Evolutionary conservation across 495 filamentous ascomycete species (phyloP), one percentile per base, ranked within the genome.

Genomic region (Penicillium lividum): DNA sequence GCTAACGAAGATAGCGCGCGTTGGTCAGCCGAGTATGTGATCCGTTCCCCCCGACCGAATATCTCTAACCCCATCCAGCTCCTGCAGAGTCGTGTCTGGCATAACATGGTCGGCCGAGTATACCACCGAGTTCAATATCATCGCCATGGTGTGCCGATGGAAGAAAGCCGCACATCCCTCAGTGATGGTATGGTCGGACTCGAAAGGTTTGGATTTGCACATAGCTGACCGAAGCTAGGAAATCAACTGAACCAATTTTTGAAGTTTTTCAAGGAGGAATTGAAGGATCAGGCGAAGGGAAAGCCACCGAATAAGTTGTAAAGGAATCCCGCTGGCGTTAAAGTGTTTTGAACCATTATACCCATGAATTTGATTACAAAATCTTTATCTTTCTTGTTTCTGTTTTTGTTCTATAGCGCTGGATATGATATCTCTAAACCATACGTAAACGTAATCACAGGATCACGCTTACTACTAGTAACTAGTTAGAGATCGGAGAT

Each of bases 1-100:
- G 38, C 18, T 61, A 47, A 60, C 29, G 4, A 29, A 16, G 9
- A 22, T 31, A 38, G 38, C 34, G 51, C 25, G 51, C 51, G 77
- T 65, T 77, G 44, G 73, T 70, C 49, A 58, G 63, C 58, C 70
- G 75, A 63, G 75, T 79, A 75, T 55, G 71, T 64, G 50, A 51
- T 18, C 57, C 63, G 72, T 53, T 27, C 3, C 15, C 28, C 44
- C n/a, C 29, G 31, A 48, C 53, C 7, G 29, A 16, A 10, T 25
- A 10, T 40, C 16, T 22, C 45, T 56, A 49, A 56, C 43, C 53
- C 46, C 11, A 45, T 51, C 51, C 66, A 88, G 85, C 81, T 89
- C 53, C 75, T 88, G 46, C 63, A 69, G 54, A 88, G 85, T 65
- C 82, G 80, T 5, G 64, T 77, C 38, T 89, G 87, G 67, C 86